Conservation (phyloP, 805 yeast genomes). For the Candida anglica region DNA sequence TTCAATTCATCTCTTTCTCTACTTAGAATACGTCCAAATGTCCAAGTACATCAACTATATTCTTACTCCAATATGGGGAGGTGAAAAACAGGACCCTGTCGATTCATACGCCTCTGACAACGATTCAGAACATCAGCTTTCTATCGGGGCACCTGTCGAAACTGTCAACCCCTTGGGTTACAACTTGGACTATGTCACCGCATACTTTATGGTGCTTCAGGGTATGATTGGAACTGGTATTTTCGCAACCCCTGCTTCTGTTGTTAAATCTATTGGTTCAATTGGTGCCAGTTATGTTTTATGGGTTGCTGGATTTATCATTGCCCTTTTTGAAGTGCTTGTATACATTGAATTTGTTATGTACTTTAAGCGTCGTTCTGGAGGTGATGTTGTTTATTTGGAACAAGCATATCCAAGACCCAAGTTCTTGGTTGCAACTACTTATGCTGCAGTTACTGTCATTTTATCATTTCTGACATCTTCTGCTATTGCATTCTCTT, state of each 20-base stretch:
- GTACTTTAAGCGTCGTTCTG: slow-evolving; percentile 31
- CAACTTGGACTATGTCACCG: slow-evolving; percentile 48
- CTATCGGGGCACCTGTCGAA: slow-evolving; percentile 40
- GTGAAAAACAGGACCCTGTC: slow-evolving; percentile 4
- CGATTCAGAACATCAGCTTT: slow-evolving; percentile 13
- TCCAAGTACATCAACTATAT: slow-evolving; percentile 1
- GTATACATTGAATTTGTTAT: slow-evolving; percentile 40
- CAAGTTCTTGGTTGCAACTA: slow-evolving; percentile 28
- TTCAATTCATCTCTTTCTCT: too few relatives aligned
- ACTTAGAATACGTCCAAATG: too few relatives aligned
- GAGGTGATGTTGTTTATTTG: slow-evolving; percentile 35
- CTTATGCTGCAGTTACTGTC: slow-evolving; percentile 35
- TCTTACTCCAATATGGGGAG: slow-evolving; percentile 6
- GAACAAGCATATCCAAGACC: slow-evolving; percentile 37
- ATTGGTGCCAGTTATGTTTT: slow-evolving; percentile 40
- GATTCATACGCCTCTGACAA: slow-evolving; percentile 4
- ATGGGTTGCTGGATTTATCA: slow-evolving; percentile 39
- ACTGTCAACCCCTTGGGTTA: slow-evolving; percentile 33
- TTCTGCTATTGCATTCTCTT: slow-evolving; percentile 35
- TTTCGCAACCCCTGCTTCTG: slow-evolving; percentile 63
- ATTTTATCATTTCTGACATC: slow-evolving; percentile 31
- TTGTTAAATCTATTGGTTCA: slow-evolving; percentile 42
- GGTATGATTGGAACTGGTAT: slow-evolving; percentile 77
- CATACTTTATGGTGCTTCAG: slow-evolving; percentile 59
- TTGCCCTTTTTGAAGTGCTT: slow-evolving; percentile 31